Evolutionary conservation across 139 green algal genomes (phyloP), one percentile per base, ranked within the genome.

Genomic region (Picochlorum sp.): DNA sequence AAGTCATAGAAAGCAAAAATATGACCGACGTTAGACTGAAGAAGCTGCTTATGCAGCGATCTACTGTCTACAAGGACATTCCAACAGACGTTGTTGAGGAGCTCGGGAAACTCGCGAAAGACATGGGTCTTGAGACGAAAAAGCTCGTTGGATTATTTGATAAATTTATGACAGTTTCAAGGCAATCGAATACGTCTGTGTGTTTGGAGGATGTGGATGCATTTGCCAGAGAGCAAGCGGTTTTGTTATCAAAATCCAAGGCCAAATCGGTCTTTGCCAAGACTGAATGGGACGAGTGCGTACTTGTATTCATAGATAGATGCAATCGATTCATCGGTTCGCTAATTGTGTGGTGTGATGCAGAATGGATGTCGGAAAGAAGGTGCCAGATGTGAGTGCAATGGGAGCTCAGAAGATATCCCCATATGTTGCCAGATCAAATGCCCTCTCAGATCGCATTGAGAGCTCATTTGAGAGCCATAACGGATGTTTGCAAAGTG

Each of bases 131-230:
- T n/a, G 51, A 68, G 23, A 51, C 71, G 14, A 69, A 57, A 45
- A 21, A 51, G 30, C 21, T 62, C 1, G 71, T 64, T n/a, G 44
- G 31, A 18, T 37, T 37, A 47, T 73, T 77, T 44, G 71, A 77
- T 45, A 73, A 73, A 59, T 78, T 71, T 57, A 74, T 78, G 60
- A 71, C 21, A 4, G 41, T 64, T 15, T 66, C 52, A 56, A 71
- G 67, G 23, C 38, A 20, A n/a, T 59, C 23, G 13, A 63, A 18
- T 5, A 20, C 5, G 1, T 24, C 18, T 11, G 62, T 71, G 13
- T 38, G 28, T 5, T 34, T 63, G 16, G 60, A 62, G 2, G 69
- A 75, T 41, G 61, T 75, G 15, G 7, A 45, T 21, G 69, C 62
- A 18, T 75, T 74, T 45, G 37, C 28, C 6, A 38, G 15, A 13